These are phyloP conservation scores for Leishmania martiniquensis DNA, from an alignment of 208 protist genomes.

Conservation along the genomic window DNA sequence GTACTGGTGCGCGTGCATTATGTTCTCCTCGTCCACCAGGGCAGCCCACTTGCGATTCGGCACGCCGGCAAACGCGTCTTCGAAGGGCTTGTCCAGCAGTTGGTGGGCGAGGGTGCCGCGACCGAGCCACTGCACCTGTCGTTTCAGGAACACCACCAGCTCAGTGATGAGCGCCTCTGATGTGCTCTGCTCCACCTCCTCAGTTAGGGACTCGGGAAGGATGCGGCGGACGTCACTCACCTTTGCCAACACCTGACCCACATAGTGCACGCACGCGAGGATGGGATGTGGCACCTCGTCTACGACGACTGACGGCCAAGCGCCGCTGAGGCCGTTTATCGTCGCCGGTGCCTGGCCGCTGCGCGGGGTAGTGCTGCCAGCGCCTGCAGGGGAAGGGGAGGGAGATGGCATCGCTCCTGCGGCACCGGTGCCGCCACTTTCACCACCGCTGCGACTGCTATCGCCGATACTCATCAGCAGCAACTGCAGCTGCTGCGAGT, in stretches of 20 bases:
- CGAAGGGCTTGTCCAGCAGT: slow-evolving; percentile 68
- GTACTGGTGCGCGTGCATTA: slow-evolving; percentile 39
- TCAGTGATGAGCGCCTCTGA: slow-evolving; percentile 71
- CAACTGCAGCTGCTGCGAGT: slow-evolving; percentile 64
- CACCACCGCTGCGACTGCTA: slow-evolving; percentile 8
- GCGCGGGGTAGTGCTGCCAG: neutral
- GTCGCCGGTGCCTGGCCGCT: slow-evolving; percentile 7
- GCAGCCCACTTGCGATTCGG: slow-evolving; percentile 55
- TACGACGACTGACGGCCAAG: slow-evolving; percentile 69
- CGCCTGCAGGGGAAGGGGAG: neutral
- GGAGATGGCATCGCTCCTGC: neutral
- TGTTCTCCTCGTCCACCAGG: slow-evolving; percentile 56
- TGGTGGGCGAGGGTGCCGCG: slow-evolving; percentile 56
- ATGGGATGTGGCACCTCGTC: slow-evolving; percentile 48
- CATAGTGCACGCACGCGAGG: slow-evolving; percentile 75
- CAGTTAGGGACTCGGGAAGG: slow-evolving; percentile 57
- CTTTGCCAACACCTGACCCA: slow-evolving; percentile 76
- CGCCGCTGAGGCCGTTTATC: slow-evolving; percentile 20
- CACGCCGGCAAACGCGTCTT: slow-evolving; percentile 67
- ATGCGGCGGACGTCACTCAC: slow-evolving; percentile 46
- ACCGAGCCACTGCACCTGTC: slow-evolving; percentile 63
- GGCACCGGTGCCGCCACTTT: slow-evolving; percentile 2
- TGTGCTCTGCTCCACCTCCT: slow-evolving; percentile 63
- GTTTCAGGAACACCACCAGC: slow-evolving; percentile 69
- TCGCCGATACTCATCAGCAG: slow-evolving; percentile 55